Evolutionary conservation across 805 yeast genomes (phyloP), one percentile per base, ranked within the genome.

Genomic region (Zygoascus bituminiphila): DNA sequence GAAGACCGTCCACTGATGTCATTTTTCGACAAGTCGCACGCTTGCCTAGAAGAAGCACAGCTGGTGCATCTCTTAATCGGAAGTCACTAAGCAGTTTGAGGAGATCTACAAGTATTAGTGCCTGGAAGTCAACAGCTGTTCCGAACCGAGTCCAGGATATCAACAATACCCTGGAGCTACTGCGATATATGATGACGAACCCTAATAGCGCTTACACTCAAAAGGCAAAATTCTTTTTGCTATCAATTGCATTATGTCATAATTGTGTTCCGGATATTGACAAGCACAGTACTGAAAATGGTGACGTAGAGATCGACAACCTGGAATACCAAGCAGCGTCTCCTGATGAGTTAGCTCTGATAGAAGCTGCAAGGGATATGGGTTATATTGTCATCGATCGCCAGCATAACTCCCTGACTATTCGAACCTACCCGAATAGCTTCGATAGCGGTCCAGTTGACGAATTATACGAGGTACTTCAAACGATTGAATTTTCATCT

Each of bases 301-400:
- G 59, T 21, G 57, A 50, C 9, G 72, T 25, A 10, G 52, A 51
- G 35, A 20, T 88, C 21, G 81, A 79, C 49, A 69, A 72, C 20
- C 77, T 89, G 8, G 81, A 78, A 45, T 93, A 93, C 58, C 97
- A 91, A 62, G 87, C 98, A 0, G 81, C 98, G 0, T 89, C 97
- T 0, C 99, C 98, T 0, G 99, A 93, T 66, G 99, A 93, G 63
- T 67, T 89, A 44, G 98, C 99, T 0, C 69, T 93, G 25, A 91
- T 93, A 2, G 79, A 83, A 42, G 98, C 98, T 1, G 98, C 98
- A 0, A 75, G 96, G 56, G 98, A 93, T 61, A 73, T 93, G 73
- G 99, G 99, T 0, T 93, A 73, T 63, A 80, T 89, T n/a, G 84
- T 89, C 6, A 74, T 71, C 49, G 88, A 86, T 50, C 77, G 84